Base-by-base conservation (phyloP, 805 yeast genomes). In the Candida fluviatilis region DNA sequence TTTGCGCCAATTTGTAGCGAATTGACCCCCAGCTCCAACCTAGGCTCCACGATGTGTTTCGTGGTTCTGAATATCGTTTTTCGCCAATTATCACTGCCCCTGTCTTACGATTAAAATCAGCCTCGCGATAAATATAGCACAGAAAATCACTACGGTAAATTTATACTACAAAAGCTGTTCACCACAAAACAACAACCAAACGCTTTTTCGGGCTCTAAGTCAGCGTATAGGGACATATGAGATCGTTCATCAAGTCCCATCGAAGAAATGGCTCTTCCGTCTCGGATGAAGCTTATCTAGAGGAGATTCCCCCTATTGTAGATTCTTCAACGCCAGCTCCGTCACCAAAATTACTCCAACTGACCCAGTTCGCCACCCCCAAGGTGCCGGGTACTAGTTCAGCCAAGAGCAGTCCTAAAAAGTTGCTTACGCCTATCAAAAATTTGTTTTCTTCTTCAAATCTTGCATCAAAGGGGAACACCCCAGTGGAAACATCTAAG, bases 381-480 rank as follows among this genome's bases (percentile, higher is more conserved):
- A 45, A 40, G 27, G 35, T 39, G 11, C 33, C 33, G 26, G 19
- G 33, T 5, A 28, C 15, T 13, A 21, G 24, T 29, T 28, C 40
- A 18, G 18, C 49, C 2, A 28, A 21, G 28, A 49, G 50, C 14
- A 58, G 69, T 5, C 71, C 71, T 18, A 64, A 64, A 44, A 64
- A 64, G 45, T 48, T 64, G 23, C 47, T 64, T 23, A 57, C 64
- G 1, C 71, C 71, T 2, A 64, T 64, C 13, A 57, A 55, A 43
- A 61, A 62, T 41, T 34, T 60, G 38, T 64, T 62, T 47, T 50
- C 47, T 40, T 37, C 32, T 29, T 40, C 42, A 18, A 37, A 35
- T 34, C 38, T 14, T 35, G 37, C 33, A 11, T 35, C 31, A 6
- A 23, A 31, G 39, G 28, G 42, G 36, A 21, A 13, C 42, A 16